These are phyloP conservation scores for Penicillium sp. DNA, from an alignment of 2,329 filamentous ascomycete species.

Conservation along the genomic window DNA sequence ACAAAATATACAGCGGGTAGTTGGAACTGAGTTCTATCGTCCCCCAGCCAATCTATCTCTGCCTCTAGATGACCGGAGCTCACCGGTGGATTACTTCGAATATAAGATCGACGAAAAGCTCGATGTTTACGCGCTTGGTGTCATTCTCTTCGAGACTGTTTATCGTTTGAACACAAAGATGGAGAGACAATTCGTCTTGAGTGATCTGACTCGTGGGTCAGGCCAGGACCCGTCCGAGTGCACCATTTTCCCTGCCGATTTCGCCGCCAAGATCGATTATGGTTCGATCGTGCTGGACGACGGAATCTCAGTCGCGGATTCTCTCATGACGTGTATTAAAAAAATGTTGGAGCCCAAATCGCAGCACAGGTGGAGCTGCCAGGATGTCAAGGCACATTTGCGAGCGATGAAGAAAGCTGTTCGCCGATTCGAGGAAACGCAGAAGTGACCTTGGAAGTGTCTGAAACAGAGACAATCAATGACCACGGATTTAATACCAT, in stretches of 20 bases:
- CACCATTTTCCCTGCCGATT: slow-evolving; percentile 35
- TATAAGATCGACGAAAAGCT: slow-evolving; percentile 50
- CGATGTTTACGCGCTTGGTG: slow-evolving; percentile 61
- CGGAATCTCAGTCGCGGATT: slow-evolving; percentile 29
- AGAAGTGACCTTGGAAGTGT: neutral
- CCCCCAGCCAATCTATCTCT: slow-evolving; percentile 39
- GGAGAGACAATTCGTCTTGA: slow-evolving; percentile 46
- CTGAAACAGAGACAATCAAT: neutral
- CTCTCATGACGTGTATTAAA: slow-evolving; percentile 36
- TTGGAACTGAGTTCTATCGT: slow-evolving; percentile 62
- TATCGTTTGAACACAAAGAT: slow-evolving; percentile 52
- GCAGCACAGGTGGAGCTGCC: slow-evolving; percentile 36
- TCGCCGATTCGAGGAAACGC: slow-evolving; percentile 11
- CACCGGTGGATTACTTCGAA: slow-evolving; percentile 5
- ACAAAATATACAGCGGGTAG: slow-evolving; percentile 40
- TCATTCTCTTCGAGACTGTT: slow-evolving; percentile 62
- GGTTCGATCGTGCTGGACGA: slow-evolving; percentile 25
- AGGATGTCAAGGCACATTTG: slow-evolving; percentile 33
- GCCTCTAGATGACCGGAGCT: neutral
- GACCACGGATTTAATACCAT: neutral
- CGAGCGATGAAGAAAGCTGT: slow-evolving; percentile 26
- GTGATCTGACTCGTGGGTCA: slow-evolving; percentile 34
- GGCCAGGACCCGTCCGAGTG: slow-evolving; percentile 7
- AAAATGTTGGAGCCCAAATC: slow-evolving; percentile 42
- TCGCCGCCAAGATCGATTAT: slow-evolving; percentile 36